Evolutionary conservation across 2,329 filamentous ascomycete species (phyloP), one percentile per base, ranked within the genome.

Genomic region (Endoconidiophora laricicola): DNA sequence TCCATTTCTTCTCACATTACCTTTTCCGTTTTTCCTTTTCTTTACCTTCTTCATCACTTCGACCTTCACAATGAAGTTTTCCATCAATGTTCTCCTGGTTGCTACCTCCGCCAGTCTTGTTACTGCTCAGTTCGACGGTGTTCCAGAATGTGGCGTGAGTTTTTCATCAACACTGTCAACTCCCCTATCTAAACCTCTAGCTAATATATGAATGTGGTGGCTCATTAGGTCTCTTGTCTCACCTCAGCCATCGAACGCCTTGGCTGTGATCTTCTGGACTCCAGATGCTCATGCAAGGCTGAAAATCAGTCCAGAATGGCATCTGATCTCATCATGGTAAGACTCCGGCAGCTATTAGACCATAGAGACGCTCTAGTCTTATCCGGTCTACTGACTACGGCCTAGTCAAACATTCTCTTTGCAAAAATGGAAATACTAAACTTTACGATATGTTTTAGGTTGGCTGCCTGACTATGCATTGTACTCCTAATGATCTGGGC

Each of bases 101-200:
- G 41, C 40, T 37, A 26, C 60, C 52, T 56, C 58, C 38, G 61
- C 59, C 45, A 60, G 65, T 58, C 54, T 68, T 37, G 65, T 60
- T 40, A 60, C 61, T 46, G 66, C 65, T 29, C 65, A 69, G 58
- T 59, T 68, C 46, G 39, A 54, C 23, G 62, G 59, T 37, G 55
- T 64, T 50, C 63, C 66, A 44, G 16, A 56, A 4, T 70, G 68
- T 55, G 65, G 66, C 56, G 67, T 70, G 64, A 54, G 66, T 62
- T 6, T 10, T 9, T 3, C 6, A 43, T 41, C 9, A 16, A 45
- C 18, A 18, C 37, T 16, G 16, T 14, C 18, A 6, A 39, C 12
- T 14, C 7, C 14, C 3, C 23, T 18, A 26, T 26, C 5, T 2
- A 6, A 26, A 12, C 20, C 10, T 23, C 6, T 39, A 24, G 6